Conservation (phyloP, 2,329 filamentous ascomycete genomes). For the Monascus ruber region DNA sequence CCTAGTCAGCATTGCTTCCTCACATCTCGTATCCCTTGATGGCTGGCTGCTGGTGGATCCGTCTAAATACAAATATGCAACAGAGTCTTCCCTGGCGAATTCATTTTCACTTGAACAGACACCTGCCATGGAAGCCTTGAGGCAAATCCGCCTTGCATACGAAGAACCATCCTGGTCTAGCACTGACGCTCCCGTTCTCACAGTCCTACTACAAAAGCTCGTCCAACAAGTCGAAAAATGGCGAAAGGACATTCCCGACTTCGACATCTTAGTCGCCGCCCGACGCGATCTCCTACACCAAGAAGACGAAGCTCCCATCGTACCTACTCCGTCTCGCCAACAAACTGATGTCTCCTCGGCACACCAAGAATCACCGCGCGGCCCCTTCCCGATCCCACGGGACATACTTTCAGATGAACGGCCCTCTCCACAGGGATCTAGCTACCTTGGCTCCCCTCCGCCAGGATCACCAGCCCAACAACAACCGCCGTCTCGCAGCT, state of each 20-base stretch:
- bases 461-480: slow-evolving; percentile 12
- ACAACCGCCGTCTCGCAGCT: slow-evolving; percentile 11
- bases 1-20: slow-evolving; percentile 70
- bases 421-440: slow-evolving; percentile 9
- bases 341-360: slow-evolving; percentile 10
- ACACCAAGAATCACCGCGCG: slow-evolving; percentile 14
- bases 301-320: slow-evolving; percentile 13
- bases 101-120: slow-evolving; percentile 14
- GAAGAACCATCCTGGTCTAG: slow-evolving; percentile 39
- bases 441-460: slow-evolving; percentile 11
- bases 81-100: slow-evolving; percentile 6
- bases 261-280: slow-evolving; percentile 59
- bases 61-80: slow-evolving; percentile 44
- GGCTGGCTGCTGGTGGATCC: slow-evolving; percentile 79
- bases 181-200: slow-evolving; percentile 36
- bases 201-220: slow-evolving; percentile 48
- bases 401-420: slow-evolving; percentile 3
- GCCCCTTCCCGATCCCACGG: slow-evolving; percentile 10
- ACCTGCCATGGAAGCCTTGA: slow-evolving; percentile 16
- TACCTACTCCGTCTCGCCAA: slow-evolving; percentile 10
- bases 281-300: slow-evolving; percentile 33
- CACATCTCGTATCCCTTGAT: slow-evolving; percentile 73
- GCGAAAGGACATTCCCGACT: slow-evolving; percentile 55
- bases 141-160: slow-evolving; percentile 18
- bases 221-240: slow-evolving; percentile 53